Evolutionary conservation across 331 rosid species (phyloP).

Genomic region (Phaseolus coccineus): DNA sequence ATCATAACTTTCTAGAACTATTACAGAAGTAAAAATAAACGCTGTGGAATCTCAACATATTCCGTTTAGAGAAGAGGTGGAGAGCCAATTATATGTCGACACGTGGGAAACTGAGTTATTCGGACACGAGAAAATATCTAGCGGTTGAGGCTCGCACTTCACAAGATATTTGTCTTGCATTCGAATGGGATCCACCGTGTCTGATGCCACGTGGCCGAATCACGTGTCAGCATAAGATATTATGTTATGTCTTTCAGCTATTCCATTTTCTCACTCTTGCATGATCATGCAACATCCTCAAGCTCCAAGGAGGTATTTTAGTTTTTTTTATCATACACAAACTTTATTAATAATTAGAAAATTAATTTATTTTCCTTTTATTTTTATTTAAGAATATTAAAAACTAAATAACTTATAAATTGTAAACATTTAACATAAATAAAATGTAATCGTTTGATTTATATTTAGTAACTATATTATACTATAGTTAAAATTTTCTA

Average conservation of each 20-base stretch:
- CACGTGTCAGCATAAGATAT: slow-evolving; percentile 49
- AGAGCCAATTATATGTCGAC: background rate
- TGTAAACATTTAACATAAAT: too few species aligned
- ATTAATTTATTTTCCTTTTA: too few species aligned
- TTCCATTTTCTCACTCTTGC: background rate
- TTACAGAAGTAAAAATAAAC: slow-evolving; percentile 1
- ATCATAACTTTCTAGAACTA: too few species aligned
- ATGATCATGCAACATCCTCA: background rate
- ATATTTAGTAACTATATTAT: too few species aligned
- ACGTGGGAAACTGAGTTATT: background rate
- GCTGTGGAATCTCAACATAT: background rate
- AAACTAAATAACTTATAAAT: too few species aligned
- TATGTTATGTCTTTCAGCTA: background rate
- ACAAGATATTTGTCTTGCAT: slow-evolving; percentile 48
- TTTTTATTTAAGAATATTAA: too few species aligned
- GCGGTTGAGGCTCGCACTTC: background rate
- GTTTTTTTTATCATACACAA: background rate
- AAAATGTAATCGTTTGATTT: too few species aligned
- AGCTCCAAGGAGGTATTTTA: background rate
- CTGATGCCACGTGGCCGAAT: slow-evolving; percentile 42
- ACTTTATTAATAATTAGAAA: too few species aligned
- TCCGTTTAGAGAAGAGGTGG: background rate
- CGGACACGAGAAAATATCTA: slow-evolving; percentile 32
- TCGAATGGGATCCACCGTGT: background rate
- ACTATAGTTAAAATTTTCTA: too few species aligned